These are phyloP conservation scores for bread wheat (Triticum aestivum) DNA, from an alignment of 176 grass and related monocot species.

Conservation along the genomic window IWGSC_CS_RefSeq_v2.1 NC_057803.1:399783614-399784113, in stretches of 20 bases:
- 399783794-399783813: constrained; percentile 90
- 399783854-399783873: constrained; percentile 96
- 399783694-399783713: not conserved
- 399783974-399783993: constrained; percentile 99
- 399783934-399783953: constrained; percentile 18
- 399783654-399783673: constrained; percentile 17
- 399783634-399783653: not conserved
- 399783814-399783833: constrained; percentile 90
- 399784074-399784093: constrained; percentile 99
- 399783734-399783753: constrained; percentile 58
- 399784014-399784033: constrained; percentile 96
- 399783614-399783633: not conserved
- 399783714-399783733: not conserved
- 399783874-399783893: constrained; percentile 92
- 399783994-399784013: constrained; percentile 94
- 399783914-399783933: not conserved
- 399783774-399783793: constrained; percentile 99
- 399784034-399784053: constrained; percentile 73
- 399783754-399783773: constrained; percentile 98
- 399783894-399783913: constrained; percentile 20
- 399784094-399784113: constrained; percentile 99
- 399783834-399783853: constrained; percentile 86
- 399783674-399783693: constrained; percentile 19
- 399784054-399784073: constrained; percentile 98
- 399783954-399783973: constrained; percentile 61